These are phyloP conservation scores for Gymnopilus dilepis DNA, from an alignment of 768 basidiomycete species.

Conservation along the genomic window DNA sequence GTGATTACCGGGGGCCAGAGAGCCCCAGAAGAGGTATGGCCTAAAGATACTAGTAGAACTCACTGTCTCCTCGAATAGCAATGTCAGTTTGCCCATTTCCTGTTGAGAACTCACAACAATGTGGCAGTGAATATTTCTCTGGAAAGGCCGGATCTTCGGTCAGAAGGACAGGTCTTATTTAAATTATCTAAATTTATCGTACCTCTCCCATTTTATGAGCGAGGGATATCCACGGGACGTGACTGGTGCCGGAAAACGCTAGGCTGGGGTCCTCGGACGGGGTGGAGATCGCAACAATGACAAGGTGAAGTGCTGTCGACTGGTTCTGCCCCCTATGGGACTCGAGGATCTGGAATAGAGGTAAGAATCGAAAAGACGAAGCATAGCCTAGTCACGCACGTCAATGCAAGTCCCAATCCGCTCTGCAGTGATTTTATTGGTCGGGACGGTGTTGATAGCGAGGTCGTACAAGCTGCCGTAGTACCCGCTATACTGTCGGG, in stretches of 20 bases:
- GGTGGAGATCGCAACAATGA: conserved; percentile 57
- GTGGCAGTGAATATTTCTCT: conserved; percentile 65
- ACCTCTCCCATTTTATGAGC: conserved; percentile 53
- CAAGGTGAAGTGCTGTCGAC: conserved; percentile 50
- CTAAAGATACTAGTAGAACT: conserved; percentile 24
- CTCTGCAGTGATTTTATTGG: conserved; percentile 50
- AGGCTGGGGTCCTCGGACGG: conserved; percentile 41
- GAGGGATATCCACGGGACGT: conserved; percentile 46
- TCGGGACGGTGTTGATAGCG: conserved; percentile 45
- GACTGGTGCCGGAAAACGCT: conserved; percentile 24
- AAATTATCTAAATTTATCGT: conserved; percentile 24
- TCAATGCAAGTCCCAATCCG: conserved; percentile 51
- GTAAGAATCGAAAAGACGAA: neutral
- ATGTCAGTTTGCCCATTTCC: conserved; percentile 49
- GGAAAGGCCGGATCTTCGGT: conserved; percentile 20
- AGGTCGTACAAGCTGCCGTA: conserved; percentile 44
- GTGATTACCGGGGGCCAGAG: conserved; percentile 17
- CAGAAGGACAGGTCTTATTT: conserved; percentile 13
- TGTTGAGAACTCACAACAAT: conserved; percentile 55
- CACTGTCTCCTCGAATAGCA: conserved; percentile 55
- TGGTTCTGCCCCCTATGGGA: conserved; percentile 35
- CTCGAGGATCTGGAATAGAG: conserved; percentile 38
- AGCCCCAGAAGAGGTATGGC: conserved; percentile 20
- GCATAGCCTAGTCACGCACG: conserved; percentile 35
- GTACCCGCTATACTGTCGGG: conserved; percentile 47